phyloP scores from a whole-genome alignment of 164 flowering plant species.

The Vitis vinifera region DNA sequence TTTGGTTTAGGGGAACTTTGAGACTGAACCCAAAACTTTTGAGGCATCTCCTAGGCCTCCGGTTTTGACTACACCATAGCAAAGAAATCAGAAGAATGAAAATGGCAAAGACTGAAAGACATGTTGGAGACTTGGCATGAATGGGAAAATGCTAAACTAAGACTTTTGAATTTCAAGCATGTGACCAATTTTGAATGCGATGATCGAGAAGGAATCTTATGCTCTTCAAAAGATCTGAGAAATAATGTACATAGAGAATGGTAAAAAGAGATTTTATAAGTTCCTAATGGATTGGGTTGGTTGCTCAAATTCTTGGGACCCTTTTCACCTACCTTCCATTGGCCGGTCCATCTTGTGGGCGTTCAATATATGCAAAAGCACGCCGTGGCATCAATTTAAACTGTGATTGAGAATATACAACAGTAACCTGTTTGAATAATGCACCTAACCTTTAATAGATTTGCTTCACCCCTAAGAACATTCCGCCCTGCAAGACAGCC shows the following conservation, averaged over 20 bases:
- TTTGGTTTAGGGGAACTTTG: background rate
- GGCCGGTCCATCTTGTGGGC: background rate
- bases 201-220: too few relatives aligned
- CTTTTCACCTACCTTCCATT: background rate
- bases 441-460: too few relatives aligned
- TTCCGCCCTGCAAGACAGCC: too few relatives aligned
- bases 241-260: background rate
- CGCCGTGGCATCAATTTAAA: background rate
- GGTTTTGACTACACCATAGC: conserved; percentile 18
- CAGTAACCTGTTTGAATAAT: too few relatives aligned
- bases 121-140: background rate
- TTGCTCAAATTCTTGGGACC: background rate
- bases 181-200: too few relatives aligned
- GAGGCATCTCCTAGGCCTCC: conserved; percentile 23
- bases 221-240: too few relatives aligned
- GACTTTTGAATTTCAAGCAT: too few relatives aligned
- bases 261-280: background rate
- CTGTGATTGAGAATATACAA: too few relatives aligned
- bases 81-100: background rate
- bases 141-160: too few relatives aligned
- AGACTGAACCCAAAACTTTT: background rate
- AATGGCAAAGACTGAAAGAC: background rate
- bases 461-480: too few relatives aligned
- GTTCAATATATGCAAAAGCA: background rate
- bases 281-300: background rate